Percentiles rank a stretch among this genome's conserved stretches.
phyloP scores from a whole-genome alignment of 768 basidiomycete species.

The Lactifluus echinatus region DNA sequence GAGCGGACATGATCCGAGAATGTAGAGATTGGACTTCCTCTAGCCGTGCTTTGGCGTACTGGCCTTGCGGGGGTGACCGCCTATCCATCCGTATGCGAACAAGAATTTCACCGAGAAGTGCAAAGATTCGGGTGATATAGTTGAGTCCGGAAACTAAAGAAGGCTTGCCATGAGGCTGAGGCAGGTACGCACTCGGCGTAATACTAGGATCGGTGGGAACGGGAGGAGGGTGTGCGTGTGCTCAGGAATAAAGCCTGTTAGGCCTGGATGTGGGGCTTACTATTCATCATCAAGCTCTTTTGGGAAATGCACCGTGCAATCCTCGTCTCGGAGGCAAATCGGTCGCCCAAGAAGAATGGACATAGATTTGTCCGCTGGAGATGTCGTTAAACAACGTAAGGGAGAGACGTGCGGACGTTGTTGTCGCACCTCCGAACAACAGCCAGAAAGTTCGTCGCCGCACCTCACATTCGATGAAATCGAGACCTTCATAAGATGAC shows the following conservation, averaged over 20 bases:
- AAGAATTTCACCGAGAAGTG: conserved; percentile 76
- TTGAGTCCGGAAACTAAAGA: conserved; percentile 81
- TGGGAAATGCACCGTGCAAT: conserved; percentile 83
- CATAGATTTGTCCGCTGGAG: conserved; percentile 80
- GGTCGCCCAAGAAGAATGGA: conserved; percentile 77
- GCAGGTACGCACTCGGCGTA: conserved; percentile 73
- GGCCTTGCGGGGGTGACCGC: conserved; percentile 76
- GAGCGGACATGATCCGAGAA: conserved; percentile 61
- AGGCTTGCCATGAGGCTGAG: conserved; percentile 82
- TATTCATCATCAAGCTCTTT: conserved; percentile 87
- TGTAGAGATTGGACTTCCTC: conserved; percentile 82
- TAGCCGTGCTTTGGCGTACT: conserved; percentile 74
- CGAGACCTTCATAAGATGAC: conserved; percentile 68
- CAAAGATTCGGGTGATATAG: conserved; percentile 80
- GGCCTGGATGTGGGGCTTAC: conserved; percentile 40
- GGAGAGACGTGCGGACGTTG: conserved; percentile 1
- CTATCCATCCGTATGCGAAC: conserved; percentile 84
- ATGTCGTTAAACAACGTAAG: conserved; percentile 2
- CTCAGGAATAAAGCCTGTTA: conserved; percentile 14
- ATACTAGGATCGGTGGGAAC: conserved; percentile 40
- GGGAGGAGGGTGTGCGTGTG: neutral
- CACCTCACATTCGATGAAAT: conserved; percentile 83
- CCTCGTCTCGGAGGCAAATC: conserved; percentile 81
- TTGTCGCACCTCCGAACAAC: conserved; percentile 69
- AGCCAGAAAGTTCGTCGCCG: conserved; percentile 86